These are phyloP conservation scores for Oldenlandia corymbosa DNA, from an alignment of 257 asterid genomes.

Conservation along the genomic window DNA sequence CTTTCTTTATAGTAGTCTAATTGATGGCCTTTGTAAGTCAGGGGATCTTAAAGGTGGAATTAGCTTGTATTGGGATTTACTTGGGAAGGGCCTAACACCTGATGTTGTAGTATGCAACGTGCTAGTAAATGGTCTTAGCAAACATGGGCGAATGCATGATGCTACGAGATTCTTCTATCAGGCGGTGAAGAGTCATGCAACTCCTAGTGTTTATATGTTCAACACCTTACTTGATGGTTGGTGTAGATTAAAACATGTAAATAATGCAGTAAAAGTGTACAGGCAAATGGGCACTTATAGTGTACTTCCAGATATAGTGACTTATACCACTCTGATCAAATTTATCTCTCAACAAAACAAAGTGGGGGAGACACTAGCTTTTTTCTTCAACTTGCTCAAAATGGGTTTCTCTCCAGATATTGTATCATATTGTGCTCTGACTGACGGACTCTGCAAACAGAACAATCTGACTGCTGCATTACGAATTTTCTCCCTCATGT, in stretches of 20 bases:
- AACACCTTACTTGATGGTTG: slow-evolving; percentile 40
- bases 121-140: slow-evolving; percentile 29
- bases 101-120: slow-evolving; percentile 19
- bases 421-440: slow-evolving; percentile 30
- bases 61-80: slow-evolving; percentile 22
- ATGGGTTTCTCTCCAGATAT: slow-evolving; percentile 33
- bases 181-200: slow-evolving; percentile 23
- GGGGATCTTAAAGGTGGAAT: slow-evolving; percentile 28
- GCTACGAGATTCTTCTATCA: slow-evolving; percentile 26
- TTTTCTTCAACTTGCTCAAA: slow-evolving; percentile 34
- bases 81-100: slow-evolving; percentile 25
- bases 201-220: slow-evolving; percentile 27
- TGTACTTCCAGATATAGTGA: slow-evolving; percentile 32
- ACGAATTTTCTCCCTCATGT: slow-evolving; percentile 28
- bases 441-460: slow-evolving; percentile 36
- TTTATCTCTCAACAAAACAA: slow-evolving; percentile 25
- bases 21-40: slow-evolving; percentile 30
- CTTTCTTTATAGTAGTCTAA: slow-evolving; percentile 21
- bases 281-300: slow-evolving; percentile 23
- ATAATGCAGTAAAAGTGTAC: slow-evolving; percentile 21
- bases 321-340: slow-evolving; percentile 28
- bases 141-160: slow-evolving; percentile 24
- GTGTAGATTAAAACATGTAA: slow-evolving; percentile 29
- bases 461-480: slow-evolving; percentile 27
- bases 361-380: slow-evolving; percentile 18